phyloP scores from a whole-genome alignment of 1,139 yeast genomes.

The Yamadazyma triangularis region DNA sequence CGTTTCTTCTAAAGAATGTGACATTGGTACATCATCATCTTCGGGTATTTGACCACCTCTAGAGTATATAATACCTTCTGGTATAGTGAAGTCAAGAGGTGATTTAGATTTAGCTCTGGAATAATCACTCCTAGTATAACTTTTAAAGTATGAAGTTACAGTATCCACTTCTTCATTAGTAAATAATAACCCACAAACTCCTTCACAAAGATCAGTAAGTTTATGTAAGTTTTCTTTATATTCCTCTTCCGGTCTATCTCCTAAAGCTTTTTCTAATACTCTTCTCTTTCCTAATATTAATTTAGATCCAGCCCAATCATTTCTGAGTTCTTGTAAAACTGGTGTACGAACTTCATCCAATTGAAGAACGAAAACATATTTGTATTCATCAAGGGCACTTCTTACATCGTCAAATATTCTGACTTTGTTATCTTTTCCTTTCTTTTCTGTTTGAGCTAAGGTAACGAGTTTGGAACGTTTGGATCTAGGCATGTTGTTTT shows the following conservation, averaged over 20 bases:
- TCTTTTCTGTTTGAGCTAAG: conserved; percentile 93
- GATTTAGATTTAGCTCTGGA: conserved; percentile 86
- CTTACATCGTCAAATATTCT: conserved; percentile 89
- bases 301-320: conserved; percentile 89
- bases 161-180: conserved; percentile 84
- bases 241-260: conserved; percentile 83
- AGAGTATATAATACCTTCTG: conserved; percentile 87
- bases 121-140: conserved; percentile 76
- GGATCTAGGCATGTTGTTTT: conserved; percentile 77
- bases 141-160: conserved; percentile 77
- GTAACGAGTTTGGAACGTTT: conserved; percentile 92
- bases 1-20: conserved; percentile 92
- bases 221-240: conserved; percentile 78
- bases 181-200: conserved; percentile 82
- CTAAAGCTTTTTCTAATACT: conserved; percentile 89
- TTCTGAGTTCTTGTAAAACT: conserved; percentile 86
- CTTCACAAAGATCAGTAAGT: conserved; percentile 55
- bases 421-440: conserved; percentile 89
- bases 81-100: conserved; percentile 79
- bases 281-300: conserved; percentile 87
- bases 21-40: conserved; percentile 95
- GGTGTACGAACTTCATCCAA: conserved; percentile 95
- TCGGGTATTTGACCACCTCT: conserved; percentile 89
- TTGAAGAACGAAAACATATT: conserved; percentile 79
- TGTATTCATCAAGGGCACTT: conserved; percentile 68